Evolutionary conservation across 495 filamentous ascomycete genomes (phyloP).

Genomic region (Stereocaulon alpinum): DNA sequence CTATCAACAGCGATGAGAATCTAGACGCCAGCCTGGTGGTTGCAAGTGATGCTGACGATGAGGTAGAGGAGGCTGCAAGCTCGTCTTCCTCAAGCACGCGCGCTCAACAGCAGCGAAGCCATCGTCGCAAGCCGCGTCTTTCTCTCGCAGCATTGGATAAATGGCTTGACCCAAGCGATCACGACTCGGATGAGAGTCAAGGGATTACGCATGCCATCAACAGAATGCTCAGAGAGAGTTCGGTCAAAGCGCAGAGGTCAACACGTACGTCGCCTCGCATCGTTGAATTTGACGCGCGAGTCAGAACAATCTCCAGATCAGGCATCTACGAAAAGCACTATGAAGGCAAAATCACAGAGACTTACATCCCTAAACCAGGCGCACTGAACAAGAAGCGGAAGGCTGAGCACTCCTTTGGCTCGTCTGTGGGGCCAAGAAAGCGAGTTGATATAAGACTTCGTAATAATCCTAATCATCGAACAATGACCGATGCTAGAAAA

Average conservation of each 20-base stretch:
- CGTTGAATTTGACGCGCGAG: slow-evolving; percentile 6
- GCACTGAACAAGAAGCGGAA: not conserved
- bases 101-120: not conserved
- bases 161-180: not conserved
- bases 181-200: not conserved
- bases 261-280: not conserved
- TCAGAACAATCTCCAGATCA: slow-evolving; percentile 3
- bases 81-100: not conserved
- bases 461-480: not conserved
- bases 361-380: not conserved
- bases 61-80: not conserved
- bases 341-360: not conserved
- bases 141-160: not conserved
- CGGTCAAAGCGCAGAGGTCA: not conserved
- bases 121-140: not conserved
- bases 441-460: not conserved
- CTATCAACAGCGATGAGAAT: not conserved
- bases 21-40: not conserved
- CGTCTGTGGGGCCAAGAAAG: not conserved
- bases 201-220: not conserved
- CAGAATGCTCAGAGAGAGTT: not conserved
- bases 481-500: not conserved
- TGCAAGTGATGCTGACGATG: not conserved
- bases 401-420: not conserved
- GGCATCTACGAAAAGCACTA: slow-evolving; percentile 11